phyloP scores from a whole-genome alignment of 2,329 filamentous ascomycete genomes.

The Chalara sp. region DNA sequence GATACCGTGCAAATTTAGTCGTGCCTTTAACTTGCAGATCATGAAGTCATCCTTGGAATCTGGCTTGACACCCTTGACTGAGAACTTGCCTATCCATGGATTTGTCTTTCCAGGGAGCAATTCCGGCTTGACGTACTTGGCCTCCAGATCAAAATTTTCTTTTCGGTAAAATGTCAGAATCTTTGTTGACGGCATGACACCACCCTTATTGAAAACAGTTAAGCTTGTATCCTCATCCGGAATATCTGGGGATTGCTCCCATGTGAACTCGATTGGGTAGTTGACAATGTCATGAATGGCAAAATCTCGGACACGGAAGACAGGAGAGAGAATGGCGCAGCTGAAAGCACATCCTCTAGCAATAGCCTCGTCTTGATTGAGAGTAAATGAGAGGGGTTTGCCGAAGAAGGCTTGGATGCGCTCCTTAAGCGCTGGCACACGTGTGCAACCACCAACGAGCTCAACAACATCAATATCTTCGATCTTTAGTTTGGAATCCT shows the following conservation, averaged over 20 bases:
- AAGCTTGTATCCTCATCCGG: slow-evolving; percentile 97
- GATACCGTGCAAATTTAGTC: slow-evolving; percentile 92
- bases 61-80: slow-evolving; percentile 93
- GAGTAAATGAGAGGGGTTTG: slow-evolving; percentile 88
- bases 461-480: slow-evolving; percentile 93
- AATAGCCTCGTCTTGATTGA: slow-evolving; percentile 97
- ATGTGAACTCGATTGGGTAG: slow-evolving; percentile 97
- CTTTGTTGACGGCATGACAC: slow-evolving; percentile 96
- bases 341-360: slow-evolving; percentile 94
- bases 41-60: slow-evolving; percentile 95
- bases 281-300: slow-evolving; percentile 94
- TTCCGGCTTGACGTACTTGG: slow-evolving; percentile 84
- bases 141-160: slow-evolving; percentile 93
- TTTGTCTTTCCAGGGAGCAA: slow-evolving; percentile 81
- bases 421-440: slow-evolving; percentile 89
- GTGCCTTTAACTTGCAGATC: slow-evolving; percentile 99
- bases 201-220: slow-evolving; percentile 95
- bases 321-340: slow-evolving; percentile 93
- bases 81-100: slow-evolving; percentile 96
- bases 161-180: slow-evolving; percentile 99
- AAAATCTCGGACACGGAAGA: slow-evolving; percentile 98
- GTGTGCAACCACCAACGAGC: slow-evolving; percentile 89
- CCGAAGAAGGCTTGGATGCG: slow-evolving; percentile 85
- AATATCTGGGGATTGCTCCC: slow-evolving; percentile 98
- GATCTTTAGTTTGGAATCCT: slow-evolving; percentile 83